phyloP scores from a whole-genome alignment of 495 filamentous ascomycete species.

The Peziza echinospora region DNA sequence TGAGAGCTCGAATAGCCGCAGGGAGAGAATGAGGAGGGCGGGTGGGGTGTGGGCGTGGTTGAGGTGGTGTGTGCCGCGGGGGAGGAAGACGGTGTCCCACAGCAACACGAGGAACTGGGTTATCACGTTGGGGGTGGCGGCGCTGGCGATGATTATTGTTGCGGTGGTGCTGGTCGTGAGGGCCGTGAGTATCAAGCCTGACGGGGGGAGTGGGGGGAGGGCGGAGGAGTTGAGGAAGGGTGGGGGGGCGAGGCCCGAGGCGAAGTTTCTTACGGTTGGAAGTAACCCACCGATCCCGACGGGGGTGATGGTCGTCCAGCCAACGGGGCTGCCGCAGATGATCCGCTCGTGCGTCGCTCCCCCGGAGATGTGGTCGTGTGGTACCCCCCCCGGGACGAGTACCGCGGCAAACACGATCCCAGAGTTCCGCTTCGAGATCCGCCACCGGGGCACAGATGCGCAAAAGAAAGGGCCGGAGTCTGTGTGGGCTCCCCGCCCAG shows the following conservation, averaged over 20 bases:
- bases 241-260: background rate
- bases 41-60: background rate
- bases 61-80: background rate
- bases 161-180: background rate
- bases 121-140: background rate
- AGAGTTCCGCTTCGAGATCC: background rate
- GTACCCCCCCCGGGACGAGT: background rate
- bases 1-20: background rate
- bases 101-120: too few relatives aligned
- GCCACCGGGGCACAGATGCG: background rate
- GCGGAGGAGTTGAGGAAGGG: too few relatives aligned
- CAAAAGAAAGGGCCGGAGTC: background rate
- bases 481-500: conserved; percentile 9
- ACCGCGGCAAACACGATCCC: background rate
- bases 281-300: background rate
- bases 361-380: background rate
- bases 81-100: background rate
- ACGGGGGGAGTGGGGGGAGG: background rate
- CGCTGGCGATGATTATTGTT: background rate
- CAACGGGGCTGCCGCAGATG: background rate
- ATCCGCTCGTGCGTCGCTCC: background rate
- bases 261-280: background rate
- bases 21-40: background rate
- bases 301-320: background rate
- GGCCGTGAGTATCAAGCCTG: background rate